These are phyloP conservation scores for Hansenula sp. DNA, from an alignment of 1,139 yeast species.

Conservation along the genomic window DNA sequence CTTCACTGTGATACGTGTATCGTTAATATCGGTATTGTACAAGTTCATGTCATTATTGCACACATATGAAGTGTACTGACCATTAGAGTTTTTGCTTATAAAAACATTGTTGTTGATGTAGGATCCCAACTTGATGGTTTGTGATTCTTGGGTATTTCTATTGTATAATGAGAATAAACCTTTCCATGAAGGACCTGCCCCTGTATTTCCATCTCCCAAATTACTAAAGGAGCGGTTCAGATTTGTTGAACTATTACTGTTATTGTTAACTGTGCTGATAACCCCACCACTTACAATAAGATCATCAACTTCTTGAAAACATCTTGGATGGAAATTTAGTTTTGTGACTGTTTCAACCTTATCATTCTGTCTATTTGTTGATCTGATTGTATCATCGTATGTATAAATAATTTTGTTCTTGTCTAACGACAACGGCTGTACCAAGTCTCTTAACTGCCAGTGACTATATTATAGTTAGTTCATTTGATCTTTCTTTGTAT, in stretches of 20 bases:
- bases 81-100: slow-evolving; percentile 37
- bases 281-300: slow-evolving; percentile 71
- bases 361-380: slow-evolving; percentile 36
- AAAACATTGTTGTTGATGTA: slow-evolving; percentile 83
- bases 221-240: slow-evolving; percentile 16
- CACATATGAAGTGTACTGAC: slow-evolving; percentile 51
- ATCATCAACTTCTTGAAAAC: slow-evolving; percentile 58
- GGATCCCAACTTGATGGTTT: slow-evolving; percentile 64
- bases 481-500: too few relatives aligned
- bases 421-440: slow-evolving; percentile 40
- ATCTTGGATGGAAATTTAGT: slow-evolving; percentile 61
- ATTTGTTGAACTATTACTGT: slow-evolving; percentile 9
- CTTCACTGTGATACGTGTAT: slow-evolving; percentile 38
- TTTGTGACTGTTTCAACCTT: slow-evolving; percentile 35
- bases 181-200: slow-evolving; percentile 34
- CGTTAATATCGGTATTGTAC: slow-evolving; percentile 57
- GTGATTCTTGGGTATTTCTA: slow-evolving; percentile 39
- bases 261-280: slow-evolving; percentile 31
- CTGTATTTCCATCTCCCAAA: slow-evolving; percentile 19
- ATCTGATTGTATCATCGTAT: slow-evolving; percentile 39
- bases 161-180: slow-evolving; percentile 62
- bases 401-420: slow-evolving; percentile 46
- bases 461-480: slow-evolving; percentile 41
- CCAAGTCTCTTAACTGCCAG: slow-evolving; percentile 84
- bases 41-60: slow-evolving; percentile 80